Conservation (phyloP, 2,329 filamentous ascomycete genomes). For the Tolypocladium cylindrosporum region DNA sequence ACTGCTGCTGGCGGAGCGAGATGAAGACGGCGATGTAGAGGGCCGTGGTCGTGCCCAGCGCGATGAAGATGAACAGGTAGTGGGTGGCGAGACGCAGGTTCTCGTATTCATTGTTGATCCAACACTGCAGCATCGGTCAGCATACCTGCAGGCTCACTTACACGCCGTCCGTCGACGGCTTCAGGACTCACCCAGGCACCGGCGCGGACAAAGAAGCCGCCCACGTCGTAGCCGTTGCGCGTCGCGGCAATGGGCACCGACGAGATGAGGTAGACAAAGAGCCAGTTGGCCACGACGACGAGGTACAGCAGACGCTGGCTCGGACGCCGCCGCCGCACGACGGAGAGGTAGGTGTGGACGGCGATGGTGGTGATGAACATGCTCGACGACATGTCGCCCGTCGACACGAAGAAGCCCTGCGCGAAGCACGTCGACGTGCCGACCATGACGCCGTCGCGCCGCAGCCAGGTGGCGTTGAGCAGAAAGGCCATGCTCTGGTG, state of each 20-base stretch:
- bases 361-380: conserved; percentile 59
- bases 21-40: conserved; percentile 32
- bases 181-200: conserved; percentile 46
- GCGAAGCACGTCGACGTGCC: conserved; percentile 45
- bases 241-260: conserved; percentile 38
- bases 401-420: conserved; percentile 60
- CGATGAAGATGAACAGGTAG: conserved; percentile 53
- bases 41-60: conserved; percentile 23
- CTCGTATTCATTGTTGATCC: conserved; percentile 47
- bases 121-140: conserved; percentile 35
- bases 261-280: conserved; percentile 47
- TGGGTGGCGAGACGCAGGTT: conserved; percentile 49
- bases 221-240: conserved; percentile 26
- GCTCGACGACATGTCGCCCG: conserved; percentile 55
- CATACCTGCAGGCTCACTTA: not conserved
- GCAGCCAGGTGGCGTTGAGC: conserved; percentile 51
- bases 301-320: conserved; percentile 39
- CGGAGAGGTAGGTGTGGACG: conserved; percentile 53
- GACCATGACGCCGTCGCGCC: conserved; percentile 41
- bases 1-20: conserved; percentile 20
- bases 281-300: conserved; percentile 41
- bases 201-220: conserved; percentile 52
- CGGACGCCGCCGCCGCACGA: conserved; percentile 45
- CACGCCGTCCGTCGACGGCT: not conserved
- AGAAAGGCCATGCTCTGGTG: conserved; percentile 56